Evolutionary conservation across 495 filamentous ascomycete species (phyloP), one percentile per base, ranked within the genome.

Genomic region (Lophium mytilinum): DNA sequence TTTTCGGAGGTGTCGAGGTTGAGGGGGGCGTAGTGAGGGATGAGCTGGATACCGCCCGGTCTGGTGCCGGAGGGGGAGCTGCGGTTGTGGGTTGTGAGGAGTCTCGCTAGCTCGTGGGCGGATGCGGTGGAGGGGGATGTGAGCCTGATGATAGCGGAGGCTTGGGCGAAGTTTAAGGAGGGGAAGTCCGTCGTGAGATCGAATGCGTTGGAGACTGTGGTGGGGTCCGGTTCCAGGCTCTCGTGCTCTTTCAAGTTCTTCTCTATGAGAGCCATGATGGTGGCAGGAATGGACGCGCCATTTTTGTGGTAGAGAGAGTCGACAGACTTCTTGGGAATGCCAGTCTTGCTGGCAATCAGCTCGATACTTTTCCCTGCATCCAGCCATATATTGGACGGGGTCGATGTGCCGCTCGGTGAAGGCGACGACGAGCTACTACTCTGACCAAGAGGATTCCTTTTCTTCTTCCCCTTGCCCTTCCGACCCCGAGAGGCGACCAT

Each of bases 271-370:
- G 77, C 71, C 21, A 63, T 63, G 39, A 89, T 80, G 1, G 85
- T 83, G 3, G 69, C 65, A 15, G 75, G 57, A 4, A 83, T 49
- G 12, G 82, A 84, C n/a, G 78, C 80, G 9, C 78, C 76, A 56
- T 81, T 79, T 10, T 73, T 67, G 67, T 88, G 80, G 60, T 89
- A 89, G 4, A 76, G 64, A 1, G 84, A 88, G 0, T 73, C 62
- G 5, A 88, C 76, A 11, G 70, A 68, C 48, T 77, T 71, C n/a
- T 66, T 69, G 6, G 75, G 66, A 8, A 83, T 64, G 15, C 78
- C 64, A 0, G 76, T 79, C 18, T 77, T 67, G 7, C 73, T 69
- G 24, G 71, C 64, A 36, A 88, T 79, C 51, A 83, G 85, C 0
- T 85, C 80, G 7, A 87, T 71, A 58, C 85, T 79, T 24, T 75